These are phyloP conservation scores for Yamadazyma dendronema DNA, from an alignment of 1,139 yeast genomes.

Conservation along the genomic window DNA sequence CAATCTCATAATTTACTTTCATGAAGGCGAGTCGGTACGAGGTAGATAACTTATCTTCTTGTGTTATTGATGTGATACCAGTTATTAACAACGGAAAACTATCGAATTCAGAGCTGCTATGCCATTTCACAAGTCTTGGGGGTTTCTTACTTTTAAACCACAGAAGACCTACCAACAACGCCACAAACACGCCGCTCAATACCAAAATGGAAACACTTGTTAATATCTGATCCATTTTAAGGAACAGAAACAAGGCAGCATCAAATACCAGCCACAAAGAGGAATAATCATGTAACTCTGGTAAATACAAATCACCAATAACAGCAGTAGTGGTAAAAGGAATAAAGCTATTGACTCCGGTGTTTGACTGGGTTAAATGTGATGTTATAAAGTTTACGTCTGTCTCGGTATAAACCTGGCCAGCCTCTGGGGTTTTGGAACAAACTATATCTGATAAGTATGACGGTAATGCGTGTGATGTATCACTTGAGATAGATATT, in stretches of 20 bases:
- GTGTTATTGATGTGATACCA: no score
- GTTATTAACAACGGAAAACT: no score
- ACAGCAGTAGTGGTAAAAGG: no score
- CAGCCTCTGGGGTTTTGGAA: not conserved
- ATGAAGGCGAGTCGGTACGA: no score
- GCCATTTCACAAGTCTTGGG: no score
- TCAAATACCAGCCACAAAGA: not conserved
- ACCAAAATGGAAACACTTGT: not conserved
- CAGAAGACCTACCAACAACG: no score
- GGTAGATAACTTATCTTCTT: no score
- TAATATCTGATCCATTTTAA: not conserved
- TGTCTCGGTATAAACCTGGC: not conserved
- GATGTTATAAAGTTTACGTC: not conserved
- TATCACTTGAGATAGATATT: not conserved
- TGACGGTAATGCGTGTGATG: not conserved
- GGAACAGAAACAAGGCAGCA: not conserved
- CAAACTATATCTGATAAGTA: not conserved
- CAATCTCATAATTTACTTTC: constrained; percentile 7
- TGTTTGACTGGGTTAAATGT: no score
- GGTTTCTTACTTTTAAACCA: no score
- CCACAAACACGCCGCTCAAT: not conserved
- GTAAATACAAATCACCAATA: not conserved
- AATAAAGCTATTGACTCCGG: no score
- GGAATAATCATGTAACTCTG: not conserved
- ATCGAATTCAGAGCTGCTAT: no score